Evolutionary conservation across 1,284 basidiomycete genomes (phyloP), one percentile per base, ranked within the genome.

Genomic region (Tilletia setariae): DNA sequence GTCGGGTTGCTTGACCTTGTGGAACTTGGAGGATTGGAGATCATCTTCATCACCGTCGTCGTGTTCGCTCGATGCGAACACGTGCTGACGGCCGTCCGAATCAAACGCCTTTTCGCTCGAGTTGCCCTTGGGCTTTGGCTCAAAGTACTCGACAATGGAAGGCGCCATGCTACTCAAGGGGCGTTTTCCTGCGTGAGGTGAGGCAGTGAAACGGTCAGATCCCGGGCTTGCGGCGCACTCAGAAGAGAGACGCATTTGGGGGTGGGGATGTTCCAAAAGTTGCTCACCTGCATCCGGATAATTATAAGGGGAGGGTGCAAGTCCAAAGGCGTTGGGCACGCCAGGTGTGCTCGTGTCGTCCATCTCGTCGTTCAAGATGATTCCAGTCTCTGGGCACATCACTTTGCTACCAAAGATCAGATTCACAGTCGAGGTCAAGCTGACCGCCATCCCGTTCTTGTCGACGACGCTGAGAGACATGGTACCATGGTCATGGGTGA

Each of bases 91-190:
- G 23, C 28, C 51, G 11, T 15, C n/a, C 13, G 16, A 0, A 4
- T 40, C 35, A 11, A 40, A 40, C 11, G 35, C 4, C 6, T 4
- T 40, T 4, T 6, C 6, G 35, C 35, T 40, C 28, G 51, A 13
- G 21, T n/a, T 23, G 21, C 21, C 4, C 15, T 53, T 25, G 21
- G 23, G 11, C 28, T 53, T 23, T 19, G 91, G 91, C 72, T 91
- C 86, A 0, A 83, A 77, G 72, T 90, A 69, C 59, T 95, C 91
- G 16, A 96, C 82, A 73, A 97, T 92, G 0, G 89, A 87, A 0
- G 94, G 91, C 1, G 86, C 83, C 0, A 87, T 95, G 1, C 92
- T 94, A 0, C 92, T 94, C 11, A 97, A 84, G 0, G 93, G 91
- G 8, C 92, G 89, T 84, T 96, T 97, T 19, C 89, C 88, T 0